phyloP scores from a whole-genome alignment of 495 filamentous ascomycete genomes.

The Penicillium pancosmium region DNA sequence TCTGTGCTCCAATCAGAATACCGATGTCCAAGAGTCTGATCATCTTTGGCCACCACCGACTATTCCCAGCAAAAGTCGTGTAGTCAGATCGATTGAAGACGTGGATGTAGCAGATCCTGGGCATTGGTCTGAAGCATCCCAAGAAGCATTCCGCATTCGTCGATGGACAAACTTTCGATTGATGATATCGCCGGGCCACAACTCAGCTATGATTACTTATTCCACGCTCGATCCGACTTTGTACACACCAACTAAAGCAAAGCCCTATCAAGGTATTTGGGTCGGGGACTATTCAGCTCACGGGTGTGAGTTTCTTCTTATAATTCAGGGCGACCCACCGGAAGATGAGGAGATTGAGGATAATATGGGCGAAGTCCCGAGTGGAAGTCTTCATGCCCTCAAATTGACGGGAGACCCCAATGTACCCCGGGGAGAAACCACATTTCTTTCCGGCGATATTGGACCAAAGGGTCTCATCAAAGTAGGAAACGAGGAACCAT shows the following conservation, averaged over 20 bases:
- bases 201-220: conserved; percentile 73
- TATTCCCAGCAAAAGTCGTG: conserved; percentile 59
- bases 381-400: conserved; percentile 72
- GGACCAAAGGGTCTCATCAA: conserved; percentile 61
- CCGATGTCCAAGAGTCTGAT: conserved; percentile 35
- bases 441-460: conserved; percentile 78
- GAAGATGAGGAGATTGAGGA: conserved; percentile 10
- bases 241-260: conserved; percentile 77
- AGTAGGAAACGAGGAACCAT: conserved; percentile 66
- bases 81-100: conserved; percentile 25
- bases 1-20: conserved; percentile 39
- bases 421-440: conserved; percentile 81
- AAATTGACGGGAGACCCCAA: conserved; percentile 92
- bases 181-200: conserved; percentile 46
- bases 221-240: conserved; percentile 69
- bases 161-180: conserved; percentile 66
- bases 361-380: conserved; percentile 17
- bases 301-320: conserved; percentile 83
- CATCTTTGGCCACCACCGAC: conserved; percentile 73
- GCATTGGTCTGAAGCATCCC: conserved; percentile 55
- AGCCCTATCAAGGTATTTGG: conserved; percentile 88
- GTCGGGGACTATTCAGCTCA: conserved; percentile 87
- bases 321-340: conserved; percentile 65
- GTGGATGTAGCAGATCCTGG: conserved; percentile 42
- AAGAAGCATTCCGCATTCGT: conserved; percentile 69